Conservation (phyloP, 225 moss, liverwort and hornwort species). For the Marchantia paleacea region DNA sequence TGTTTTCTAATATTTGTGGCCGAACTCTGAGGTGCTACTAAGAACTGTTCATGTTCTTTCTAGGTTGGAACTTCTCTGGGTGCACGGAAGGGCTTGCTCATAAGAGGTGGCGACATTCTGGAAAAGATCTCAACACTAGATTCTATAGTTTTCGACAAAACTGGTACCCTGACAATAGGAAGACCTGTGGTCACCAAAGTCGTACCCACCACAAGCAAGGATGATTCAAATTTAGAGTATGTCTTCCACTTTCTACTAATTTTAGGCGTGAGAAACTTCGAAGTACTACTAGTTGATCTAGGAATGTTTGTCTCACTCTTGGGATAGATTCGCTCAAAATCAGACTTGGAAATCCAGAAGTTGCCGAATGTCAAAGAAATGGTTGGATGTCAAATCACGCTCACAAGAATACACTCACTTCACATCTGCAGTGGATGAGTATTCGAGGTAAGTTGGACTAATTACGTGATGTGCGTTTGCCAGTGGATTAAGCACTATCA, state of each 20-base stretch:
- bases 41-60: neutral
- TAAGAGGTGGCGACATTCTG: conserved; percentile 93
- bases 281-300: neutral
- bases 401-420: too few relatives aligned
- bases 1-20: neutral
- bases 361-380: too few relatives aligned
- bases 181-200: conserved; percentile 81
- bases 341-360: too few relatives aligned
- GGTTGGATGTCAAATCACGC: too few relatives aligned
- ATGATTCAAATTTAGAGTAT: conserved; percentile 25
- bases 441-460: neutral
- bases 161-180: conserved; percentile 89
- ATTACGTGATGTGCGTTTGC: neutral
- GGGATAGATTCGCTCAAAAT: too few relatives aligned
- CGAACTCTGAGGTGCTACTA: neutral
- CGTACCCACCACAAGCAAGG: conserved; percentile 38
- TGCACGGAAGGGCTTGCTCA: conserved; percentile 89
- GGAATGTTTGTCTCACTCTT: neutral
- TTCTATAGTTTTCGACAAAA: conserved; percentile 91
- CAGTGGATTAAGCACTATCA: conserved; percentile 21
- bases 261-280: neutral
- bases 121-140: conserved; percentile 81
- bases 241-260: neutral
- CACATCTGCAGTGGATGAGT: too few relatives aligned
- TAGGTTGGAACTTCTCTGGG: conserved; percentile 98